phyloP scores from a whole-genome alignment of 768 basidiomycete species.

The Psilocybe cyanescens region DNA sequence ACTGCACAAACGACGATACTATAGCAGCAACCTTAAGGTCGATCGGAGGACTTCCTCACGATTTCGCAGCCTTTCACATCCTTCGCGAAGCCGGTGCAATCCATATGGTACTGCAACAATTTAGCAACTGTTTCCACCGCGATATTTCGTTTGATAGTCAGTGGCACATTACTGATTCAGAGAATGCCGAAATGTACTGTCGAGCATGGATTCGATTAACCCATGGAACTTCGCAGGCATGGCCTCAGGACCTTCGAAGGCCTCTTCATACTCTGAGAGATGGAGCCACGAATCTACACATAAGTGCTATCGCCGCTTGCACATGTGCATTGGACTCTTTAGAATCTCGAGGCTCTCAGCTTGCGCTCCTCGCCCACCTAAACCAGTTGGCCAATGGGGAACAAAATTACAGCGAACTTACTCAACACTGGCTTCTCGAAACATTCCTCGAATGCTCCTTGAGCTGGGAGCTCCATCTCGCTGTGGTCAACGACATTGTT shows the following conservation, averaged over 20 bases:
- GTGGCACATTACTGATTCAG: constrained; percentile 39
- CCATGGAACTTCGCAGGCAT: constrained; percentile 35
- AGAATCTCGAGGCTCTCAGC: constrained; percentile 37
- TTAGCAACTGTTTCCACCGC: constrained; percentile 40
- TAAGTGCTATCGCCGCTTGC: constrained; percentile 39
- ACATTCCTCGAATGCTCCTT: constrained; percentile 40
- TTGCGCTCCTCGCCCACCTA: constrained; percentile 38
- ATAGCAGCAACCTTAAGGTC: constrained; percentile 35
- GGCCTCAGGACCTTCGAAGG: constrained; percentile 38
- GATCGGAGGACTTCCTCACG: constrained; percentile 40
- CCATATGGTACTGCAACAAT: constrained; percentile 35
- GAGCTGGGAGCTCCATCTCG: constrained; percentile 40
- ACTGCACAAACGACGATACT: constrained; percentile 35
- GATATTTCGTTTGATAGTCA: constrained; percentile 37
- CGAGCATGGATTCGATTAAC: constrained; percentile 45
- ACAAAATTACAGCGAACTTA: constrained; percentile 31
- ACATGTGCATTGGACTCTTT: constrained; percentile 37
- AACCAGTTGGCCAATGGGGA: constrained; percentile 34
- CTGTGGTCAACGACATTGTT: constrained; percentile 37
- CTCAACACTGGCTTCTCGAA: constrained; percentile 41
- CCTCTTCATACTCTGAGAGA: constrained; percentile 38
- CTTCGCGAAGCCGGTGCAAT: constrained; percentile 40
- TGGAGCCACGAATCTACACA: constrained; percentile 29
- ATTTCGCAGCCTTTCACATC: constrained; percentile 39
- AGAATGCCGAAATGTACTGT: constrained; percentile 40